These are phyloP conservation scores for Cryoendolithus antarcticus DNA, from an alignment of 2,329 filamentous ascomycete genomes.

Conservation along the genomic window DNA sequence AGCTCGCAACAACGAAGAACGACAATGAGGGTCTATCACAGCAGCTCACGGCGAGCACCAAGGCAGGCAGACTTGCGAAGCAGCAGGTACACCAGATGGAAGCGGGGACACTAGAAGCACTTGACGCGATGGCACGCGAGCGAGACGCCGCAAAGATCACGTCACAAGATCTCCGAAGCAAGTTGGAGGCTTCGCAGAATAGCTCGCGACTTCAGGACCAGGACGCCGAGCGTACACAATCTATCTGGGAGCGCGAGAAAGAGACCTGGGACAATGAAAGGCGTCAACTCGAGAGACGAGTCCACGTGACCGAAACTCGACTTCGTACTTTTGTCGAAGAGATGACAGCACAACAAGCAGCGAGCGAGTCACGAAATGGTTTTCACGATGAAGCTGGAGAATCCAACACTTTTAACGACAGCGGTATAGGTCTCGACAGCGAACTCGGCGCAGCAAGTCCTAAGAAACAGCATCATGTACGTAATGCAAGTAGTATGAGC, in stretches of 20 bases:
- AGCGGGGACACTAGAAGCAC: constrained; percentile 72
- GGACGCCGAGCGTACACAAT: constrained; percentile 64
- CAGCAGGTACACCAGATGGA: constrained; percentile 79
- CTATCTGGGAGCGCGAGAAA: constrained; percentile 73
- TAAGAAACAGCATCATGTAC: constrained; percentile 12
- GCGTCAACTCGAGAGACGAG: constrained; percentile 66
- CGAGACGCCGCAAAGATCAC: constrained; percentile 71
- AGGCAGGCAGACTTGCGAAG: constrained; percentile 70
- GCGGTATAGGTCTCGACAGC: constrained; percentile 40
- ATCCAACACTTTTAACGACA: constrained; percentile 51
- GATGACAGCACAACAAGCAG: constrained; percentile 57
- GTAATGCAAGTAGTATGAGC: constrained; percentile 23
- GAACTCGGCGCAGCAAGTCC: constrained; percentile 35
- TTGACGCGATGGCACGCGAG: constrained; percentile 73
- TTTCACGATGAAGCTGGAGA: constrained; percentile 32
- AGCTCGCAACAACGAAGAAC: constrained; percentile 55
- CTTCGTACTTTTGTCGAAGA: constrained; percentile 78
- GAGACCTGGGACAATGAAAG: constrained; percentile 75
- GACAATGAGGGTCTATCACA: constrained; percentile 63
- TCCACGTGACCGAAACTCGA: constrained; percentile 82
- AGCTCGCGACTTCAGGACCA: constrained; percentile 70
- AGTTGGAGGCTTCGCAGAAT: constrained; percentile 67
- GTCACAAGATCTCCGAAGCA: constrained; percentile 58
- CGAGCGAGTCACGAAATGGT: constrained; percentile 20
- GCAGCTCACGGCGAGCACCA: constrained; percentile 50